Evolutionary conservation across 805 yeast species (phyloP), one percentile per base, ranked within the genome.

Genomic region (Yueomyces sinensis): DNA sequence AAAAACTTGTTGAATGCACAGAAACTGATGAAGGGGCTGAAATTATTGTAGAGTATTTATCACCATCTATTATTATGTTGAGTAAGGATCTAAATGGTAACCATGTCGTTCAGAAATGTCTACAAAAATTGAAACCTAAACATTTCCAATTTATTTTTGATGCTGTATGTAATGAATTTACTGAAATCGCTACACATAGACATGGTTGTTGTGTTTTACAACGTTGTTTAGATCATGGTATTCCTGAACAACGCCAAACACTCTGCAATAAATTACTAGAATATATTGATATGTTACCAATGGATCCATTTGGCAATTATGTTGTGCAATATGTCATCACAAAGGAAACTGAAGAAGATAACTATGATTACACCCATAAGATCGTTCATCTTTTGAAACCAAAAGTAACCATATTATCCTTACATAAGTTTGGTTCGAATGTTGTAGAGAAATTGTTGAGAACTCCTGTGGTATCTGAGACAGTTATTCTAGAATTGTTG

Each of bases 181-280:
- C 76, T 27, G 79, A 75, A 38, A 83, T 91, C 37, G 94, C 95
- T 4, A 84, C 93, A 32, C 97, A 91, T 52, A 73, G 95, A 50
- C 97, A 91, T 52, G 98, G 97, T 5, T 91, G 98, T 62, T 89
- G 97, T 59, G 97, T 89, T 18, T 65, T 89, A 38, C 98, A 89
- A 61, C 72, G 97, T 47, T 87, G 97, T 57, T 69, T 91, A 46
- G 97, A 91, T 57, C 82, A 80, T 56, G 96, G 97, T 3, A 70
- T 76, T 17, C 59, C 61, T 3, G 65, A 59, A 28, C 96, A 91
- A 58, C 70, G 84, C 37, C 65, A 66, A 42, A 74, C 70, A 39
- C 65, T 91, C 36, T 76, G 84, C 17, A 53, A 66, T 19, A 72
- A 71, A 41, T 77, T 89, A 31, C 81, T 91, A 16, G 66, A 66